Evolutionary conservation across 257 asterid genomes (phyloP).

Genomic region (Solanum ossicruentum): DNA sequence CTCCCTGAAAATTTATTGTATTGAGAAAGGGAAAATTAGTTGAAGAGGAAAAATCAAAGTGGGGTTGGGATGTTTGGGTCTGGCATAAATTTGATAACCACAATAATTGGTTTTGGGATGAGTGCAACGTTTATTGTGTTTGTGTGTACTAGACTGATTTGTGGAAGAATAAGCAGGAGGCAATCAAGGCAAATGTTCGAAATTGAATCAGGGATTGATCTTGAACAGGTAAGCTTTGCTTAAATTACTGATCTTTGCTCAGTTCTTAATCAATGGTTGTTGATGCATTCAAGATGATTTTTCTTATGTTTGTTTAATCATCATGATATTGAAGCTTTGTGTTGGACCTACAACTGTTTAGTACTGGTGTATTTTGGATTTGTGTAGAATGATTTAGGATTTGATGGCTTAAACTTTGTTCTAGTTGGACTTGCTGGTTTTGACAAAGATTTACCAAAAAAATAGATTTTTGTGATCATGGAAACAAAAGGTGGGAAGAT

Average conservation of each 20-base stretch:
- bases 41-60: neutral
- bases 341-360: neutral
- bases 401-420: neutral
- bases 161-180: slow-evolving; percentile 62
- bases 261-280: neutral
- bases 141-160: slow-evolving; percentile 71
- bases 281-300: neutral
- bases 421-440: neutral
- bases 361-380: neutral
- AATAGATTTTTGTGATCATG: neutral
- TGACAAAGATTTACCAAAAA: neutral
- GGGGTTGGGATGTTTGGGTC: slow-evolving; percentile 45
- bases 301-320: neutral
- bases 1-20: neutral
- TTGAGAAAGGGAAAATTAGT: neutral
- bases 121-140: slow-evolving; percentile 91
- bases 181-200: slow-evolving; percentile 66
- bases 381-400: neutral
- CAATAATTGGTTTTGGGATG: slow-evolving; percentile 89
- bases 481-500: neutral
- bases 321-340: neutral
- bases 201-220: slow-evolving; percentile 60
- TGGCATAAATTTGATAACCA: slow-evolving; percentile 73
- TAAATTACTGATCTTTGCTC: neutral
- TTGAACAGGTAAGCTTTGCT: slow-evolving; percentile 49